Conservation (phyloP, 2,329 filamentous ascomycete species). For the Tolypocladium capitatum region DNA sequence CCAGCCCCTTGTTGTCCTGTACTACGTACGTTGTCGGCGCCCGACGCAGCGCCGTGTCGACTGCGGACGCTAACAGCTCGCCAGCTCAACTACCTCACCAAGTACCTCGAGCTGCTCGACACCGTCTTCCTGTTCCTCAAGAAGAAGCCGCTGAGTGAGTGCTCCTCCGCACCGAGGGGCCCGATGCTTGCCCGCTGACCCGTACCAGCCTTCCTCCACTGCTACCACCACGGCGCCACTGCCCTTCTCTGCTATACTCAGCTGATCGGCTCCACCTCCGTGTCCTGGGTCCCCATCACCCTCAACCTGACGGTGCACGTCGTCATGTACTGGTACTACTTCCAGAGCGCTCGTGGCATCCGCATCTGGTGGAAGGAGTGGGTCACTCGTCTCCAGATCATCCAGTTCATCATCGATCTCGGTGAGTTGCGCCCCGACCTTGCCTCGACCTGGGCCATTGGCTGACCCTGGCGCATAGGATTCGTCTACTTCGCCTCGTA, state of each 20-base stretch:
- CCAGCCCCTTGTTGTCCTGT: slow-evolving; percentile 79
- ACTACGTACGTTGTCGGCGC: slow-evolving; percentile 60
- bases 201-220: slow-evolving; percentile 78
- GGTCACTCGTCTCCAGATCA: slow-evolving; percentile 94
- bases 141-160: slow-evolving; percentile 81
- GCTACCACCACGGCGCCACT: slow-evolving; percentile 95
- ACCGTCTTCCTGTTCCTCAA: slow-evolving; percentile 96
- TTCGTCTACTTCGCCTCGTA: slow-evolving; percentile 99
- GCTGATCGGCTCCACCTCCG: slow-evolving; percentile 80
- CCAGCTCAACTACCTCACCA: slow-evolving; percentile 94
- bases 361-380: slow-evolving; percentile 99
- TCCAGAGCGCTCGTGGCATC: slow-evolving; percentile 92
- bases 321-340: slow-evolving; percentile 99
- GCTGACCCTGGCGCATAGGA: slow-evolving; percentile 33
- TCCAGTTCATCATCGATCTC: slow-evolving; percentile 93
- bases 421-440: slow-evolving; percentile 39
- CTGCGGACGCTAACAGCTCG: slow-evolving; percentile 19
- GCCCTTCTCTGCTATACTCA: slow-evolving; percentile 97
- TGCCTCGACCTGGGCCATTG: not conserved
- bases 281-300: slow-evolving; percentile 89
- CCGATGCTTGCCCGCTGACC: slow-evolving; percentile 14
- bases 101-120: slow-evolving; percentile 91
- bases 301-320: slow-evolving; percentile 92
- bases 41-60: not conserved
- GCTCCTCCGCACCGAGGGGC: not conserved